Conservation (phyloP, 1,284 basidiomycete genomes). For the Melampsora americana region DNA sequence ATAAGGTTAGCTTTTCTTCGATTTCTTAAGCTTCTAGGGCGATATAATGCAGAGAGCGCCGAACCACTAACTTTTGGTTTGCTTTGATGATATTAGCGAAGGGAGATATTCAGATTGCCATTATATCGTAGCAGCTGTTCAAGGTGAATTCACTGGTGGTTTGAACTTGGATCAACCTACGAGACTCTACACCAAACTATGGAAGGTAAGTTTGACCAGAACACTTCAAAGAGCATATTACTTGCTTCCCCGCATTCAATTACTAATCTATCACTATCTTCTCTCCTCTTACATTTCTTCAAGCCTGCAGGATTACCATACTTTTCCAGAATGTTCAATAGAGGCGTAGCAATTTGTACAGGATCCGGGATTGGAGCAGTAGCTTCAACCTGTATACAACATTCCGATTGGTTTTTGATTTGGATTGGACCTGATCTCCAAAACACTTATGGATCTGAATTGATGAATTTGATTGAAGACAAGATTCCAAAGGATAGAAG, state of each 20-base stretch:
- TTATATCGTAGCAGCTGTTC: slow-evolving; percentile 70
- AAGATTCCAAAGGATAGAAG: slow-evolving; percentile 67
- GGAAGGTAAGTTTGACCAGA: slow-evolving; percentile 60
- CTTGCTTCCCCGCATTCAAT: slow-evolving; percentile 40
- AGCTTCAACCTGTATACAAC: slow-evolving; percentile 69
- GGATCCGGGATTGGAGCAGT: slow-evolving; percentile 72
- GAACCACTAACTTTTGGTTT: background rate
- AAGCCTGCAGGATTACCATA: slow-evolving; percentile 76
- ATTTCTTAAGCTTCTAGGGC: background rate
- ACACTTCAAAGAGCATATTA: background rate
- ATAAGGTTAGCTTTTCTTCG: background rate
- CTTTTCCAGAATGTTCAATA: slow-evolving; percentile 68
- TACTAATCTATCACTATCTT: slow-evolving; percentile 59
- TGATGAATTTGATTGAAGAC: slow-evolving; percentile 65
- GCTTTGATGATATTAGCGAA: slow-evolving; percentile 58
- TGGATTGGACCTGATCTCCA: slow-evolving; percentile 63
- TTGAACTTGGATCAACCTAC: slow-evolving; percentile 67
- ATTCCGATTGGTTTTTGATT: slow-evolving; percentile 67
- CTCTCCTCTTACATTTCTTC: slow-evolving; percentile 54
- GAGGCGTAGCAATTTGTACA: slow-evolving; percentile 71
- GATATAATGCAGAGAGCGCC: no score
- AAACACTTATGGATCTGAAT: slow-evolving; percentile 70
- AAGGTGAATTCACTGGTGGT: slow-evolving; percentile 67
- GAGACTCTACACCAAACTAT: slow-evolving; percentile 67
- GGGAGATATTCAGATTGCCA: slow-evolving; percentile 67